phyloP scores from a whole-genome alignment of 2,329 filamentous ascomycete genomes.

The Tolypocladium ophioglossoides region DNA sequence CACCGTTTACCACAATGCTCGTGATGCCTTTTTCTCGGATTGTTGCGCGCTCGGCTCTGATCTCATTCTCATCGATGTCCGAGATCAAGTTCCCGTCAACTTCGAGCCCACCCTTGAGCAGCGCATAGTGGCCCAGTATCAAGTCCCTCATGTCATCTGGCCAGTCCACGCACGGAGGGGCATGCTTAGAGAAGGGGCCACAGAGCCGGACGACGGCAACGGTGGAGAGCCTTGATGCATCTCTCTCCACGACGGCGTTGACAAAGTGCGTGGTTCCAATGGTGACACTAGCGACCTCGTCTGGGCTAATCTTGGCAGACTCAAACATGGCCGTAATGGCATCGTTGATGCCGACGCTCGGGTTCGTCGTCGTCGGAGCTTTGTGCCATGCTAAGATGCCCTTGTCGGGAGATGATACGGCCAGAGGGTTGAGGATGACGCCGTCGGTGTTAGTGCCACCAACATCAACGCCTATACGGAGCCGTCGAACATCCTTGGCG shows the following conservation, averaged over 20 bases:
- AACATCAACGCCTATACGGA: conserved; percentile 35
- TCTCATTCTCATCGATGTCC: conserved; percentile 30
- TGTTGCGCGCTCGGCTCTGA: conserved; percentile 25
- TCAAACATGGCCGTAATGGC: conserved; percentile 33
- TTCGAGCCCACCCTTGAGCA: conserved; percentile 40
- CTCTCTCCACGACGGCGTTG: conserved; percentile 46
- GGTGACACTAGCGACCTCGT: conserved; percentile 34
- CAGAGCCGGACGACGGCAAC: conserved; percentile 46
- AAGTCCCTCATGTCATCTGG: conserved; percentile 35
- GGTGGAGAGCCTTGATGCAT: conserved; percentile 32
- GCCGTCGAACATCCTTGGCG: conserved; percentile 5
- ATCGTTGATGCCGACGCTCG: conserved; percentile 33
- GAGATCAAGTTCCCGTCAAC: conserved; percentile 38
- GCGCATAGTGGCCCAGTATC: conserved; percentile 32
- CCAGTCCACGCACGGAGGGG: conserved; percentile 42
- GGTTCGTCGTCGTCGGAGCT: conserved; percentile 35
- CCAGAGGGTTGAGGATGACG: conserved; percentile 34
- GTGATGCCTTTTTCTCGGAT: conserved; percentile 32
- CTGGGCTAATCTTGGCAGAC: conserved; percentile 18
- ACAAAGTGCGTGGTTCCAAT: conserved; percentile 49
- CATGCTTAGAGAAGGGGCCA: conserved; percentile 40
- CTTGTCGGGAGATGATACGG: conserved; percentile 20
- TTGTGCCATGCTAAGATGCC: conserved; percentile 40
- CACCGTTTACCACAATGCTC: conserved; percentile 35
- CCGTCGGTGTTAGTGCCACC: conserved; percentile 45